phyloP scores from a whole-genome alignment of 2,329 filamentous ascomycete genomes.

The Trichoderma pleuroti region DNA sequence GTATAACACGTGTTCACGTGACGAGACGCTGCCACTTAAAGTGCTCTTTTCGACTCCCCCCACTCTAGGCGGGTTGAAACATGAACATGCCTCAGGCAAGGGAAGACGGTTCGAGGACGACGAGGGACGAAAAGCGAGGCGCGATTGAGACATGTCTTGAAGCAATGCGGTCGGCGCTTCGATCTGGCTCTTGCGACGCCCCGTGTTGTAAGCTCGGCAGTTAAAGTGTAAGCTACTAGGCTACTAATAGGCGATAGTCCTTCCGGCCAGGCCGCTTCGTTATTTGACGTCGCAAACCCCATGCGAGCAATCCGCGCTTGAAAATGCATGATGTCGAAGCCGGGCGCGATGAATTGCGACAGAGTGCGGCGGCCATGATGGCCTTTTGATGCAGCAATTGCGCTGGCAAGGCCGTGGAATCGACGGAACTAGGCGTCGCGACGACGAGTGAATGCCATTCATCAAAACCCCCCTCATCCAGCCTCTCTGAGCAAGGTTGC shows the following conservation, averaged over 20 bases:
- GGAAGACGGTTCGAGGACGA: background rate
- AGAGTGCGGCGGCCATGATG: background rate
- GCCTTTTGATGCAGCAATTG: background rate
- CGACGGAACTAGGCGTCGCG: background rate
- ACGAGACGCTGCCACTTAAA: background rate
- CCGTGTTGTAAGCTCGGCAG: slow-evolving; percentile 8
- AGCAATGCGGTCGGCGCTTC: background rate
- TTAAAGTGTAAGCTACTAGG: slow-evolving; percentile 15
- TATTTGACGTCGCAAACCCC: background rate
- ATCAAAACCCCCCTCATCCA: background rate
- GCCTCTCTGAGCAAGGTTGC: slow-evolving; percentile 5
- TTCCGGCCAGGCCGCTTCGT: slow-evolving; percentile 8
- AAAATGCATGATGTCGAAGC: background rate
- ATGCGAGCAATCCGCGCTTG: background rate
- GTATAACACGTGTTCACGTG: slow-evolving; percentile 18
- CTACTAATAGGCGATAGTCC: slow-evolving; percentile 15
- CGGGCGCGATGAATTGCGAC: background rate
- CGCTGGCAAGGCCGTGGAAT: background rate
- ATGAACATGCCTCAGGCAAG: background rate
- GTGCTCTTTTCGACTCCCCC: background rate
- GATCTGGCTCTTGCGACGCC: background rate
- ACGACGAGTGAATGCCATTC: background rate
- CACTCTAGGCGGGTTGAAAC: slow-evolving; percentile 2
- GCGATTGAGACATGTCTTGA: slow-evolving; percentile 8
- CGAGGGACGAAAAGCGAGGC: background rate